phyloP scores from a whole-genome alignment of 1,284 basidiomycete species.

The Microbotryum lychnidis-dioicae region DNA sequence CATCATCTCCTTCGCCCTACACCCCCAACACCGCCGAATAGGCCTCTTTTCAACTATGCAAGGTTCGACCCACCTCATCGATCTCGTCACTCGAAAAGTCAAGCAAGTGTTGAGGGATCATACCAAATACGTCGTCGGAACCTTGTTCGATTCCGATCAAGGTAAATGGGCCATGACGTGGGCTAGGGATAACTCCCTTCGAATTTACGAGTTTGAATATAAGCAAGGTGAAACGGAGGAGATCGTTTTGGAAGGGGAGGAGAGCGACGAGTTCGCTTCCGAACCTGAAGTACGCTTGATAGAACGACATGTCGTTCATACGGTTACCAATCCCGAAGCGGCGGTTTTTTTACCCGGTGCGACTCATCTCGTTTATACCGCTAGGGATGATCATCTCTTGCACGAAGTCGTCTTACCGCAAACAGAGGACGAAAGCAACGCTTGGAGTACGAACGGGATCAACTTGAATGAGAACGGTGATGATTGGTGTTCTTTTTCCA shows the following conservation, averaged over 20 bases:
- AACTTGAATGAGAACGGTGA: slow-evolving; percentile 35
- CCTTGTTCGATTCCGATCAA: neutral
- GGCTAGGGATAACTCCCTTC: slow-evolving; percentile 30
- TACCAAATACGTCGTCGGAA: slow-evolving; percentile 5
- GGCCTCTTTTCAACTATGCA: slow-evolving; percentile 32
- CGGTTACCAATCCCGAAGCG: slow-evolving; percentile 30
- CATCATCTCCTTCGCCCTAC: slow-evolving; percentile 22
- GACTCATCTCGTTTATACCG: slow-evolving; percentile 23
- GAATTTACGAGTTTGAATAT: slow-evolving; percentile 16
- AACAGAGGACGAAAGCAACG: neutral
- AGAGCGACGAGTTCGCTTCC: slow-evolving; percentile 16
- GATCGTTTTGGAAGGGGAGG: slow-evolving; percentile 16
- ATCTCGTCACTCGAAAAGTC: slow-evolving; percentile 25
- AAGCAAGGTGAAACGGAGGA: neutral
- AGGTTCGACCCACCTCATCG: slow-evolving; percentile 23
- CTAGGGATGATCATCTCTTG: slow-evolving; percentile 33
- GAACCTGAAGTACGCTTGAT: slow-evolving; percentile 3
- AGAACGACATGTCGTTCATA: slow-evolving; percentile 3
- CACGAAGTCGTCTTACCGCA: slow-evolving; percentile 27
- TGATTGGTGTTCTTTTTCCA: slow-evolving; percentile 31
- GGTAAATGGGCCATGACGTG: slow-evolving; percentile 19
- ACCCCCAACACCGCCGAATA: slow-evolving; percentile 16
- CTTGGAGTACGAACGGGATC: slow-evolving; percentile 6
- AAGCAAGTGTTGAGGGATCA: slow-evolving; percentile 22
- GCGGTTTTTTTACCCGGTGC: slow-evolving; percentile 29